Conservation (phyloP, 2,329 filamentous ascomycete species). For the Cytospora leucostoma region DNA sequence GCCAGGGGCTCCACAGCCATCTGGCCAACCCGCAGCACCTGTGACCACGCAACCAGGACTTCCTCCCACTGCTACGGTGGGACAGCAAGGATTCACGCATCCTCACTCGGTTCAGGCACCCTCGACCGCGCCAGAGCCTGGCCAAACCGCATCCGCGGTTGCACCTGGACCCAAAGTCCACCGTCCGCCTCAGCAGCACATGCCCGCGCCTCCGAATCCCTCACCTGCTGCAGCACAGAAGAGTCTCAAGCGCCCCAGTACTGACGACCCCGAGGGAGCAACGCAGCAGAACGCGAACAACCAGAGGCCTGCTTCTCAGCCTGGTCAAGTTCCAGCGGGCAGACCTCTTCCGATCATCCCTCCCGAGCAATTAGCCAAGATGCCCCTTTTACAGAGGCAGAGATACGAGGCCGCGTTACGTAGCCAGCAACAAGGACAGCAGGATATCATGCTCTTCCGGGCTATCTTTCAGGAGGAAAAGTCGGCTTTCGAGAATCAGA, state of each 20-base stretch:
- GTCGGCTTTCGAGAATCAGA: slow-evolving; percentile 41
- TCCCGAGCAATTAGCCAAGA: slow-evolving; percentile 42
- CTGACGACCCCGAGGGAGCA: slow-evolving; percentile 46
- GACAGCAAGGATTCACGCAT: slow-evolving; percentile 32
- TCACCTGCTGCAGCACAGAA: slow-evolving; percentile 45
- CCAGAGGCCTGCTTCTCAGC: slow-evolving; percentile 34
- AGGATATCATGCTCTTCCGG: slow-evolving; percentile 37
- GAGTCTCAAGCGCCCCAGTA: slow-evolving; percentile 53
- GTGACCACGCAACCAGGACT: slow-evolving; percentile 17
- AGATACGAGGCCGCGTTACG: slow-evolving; percentile 45
- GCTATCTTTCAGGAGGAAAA: slow-evolving; percentile 44
- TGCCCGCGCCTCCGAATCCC: slow-evolving; percentile 40
- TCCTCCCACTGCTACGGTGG: background rate
- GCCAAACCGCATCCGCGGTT: slow-evolving; percentile 31
- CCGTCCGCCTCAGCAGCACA: slow-evolving; percentile 39
- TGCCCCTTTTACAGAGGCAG: slow-evolving; percentile 48
- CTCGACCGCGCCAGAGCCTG: slow-evolving; percentile 32
- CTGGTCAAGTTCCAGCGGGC: slow-evolving; percentile 15
- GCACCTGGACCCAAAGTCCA: slow-evolving; percentile 25
- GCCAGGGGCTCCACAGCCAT: slow-evolving; percentile 6
- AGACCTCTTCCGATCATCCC: slow-evolving; percentile 16
- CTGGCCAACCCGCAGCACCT: slow-evolving; percentile 17
- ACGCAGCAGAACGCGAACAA: slow-evolving; percentile 32
- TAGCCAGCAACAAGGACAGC: slow-evolving; percentile 28
- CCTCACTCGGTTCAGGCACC: slow-evolving; percentile 30